Evolutionary conservation across 139 green algal species (phyloP), one percentile per base, ranked within the genome.

Genomic region (Nannochloris sp.): DNA sequence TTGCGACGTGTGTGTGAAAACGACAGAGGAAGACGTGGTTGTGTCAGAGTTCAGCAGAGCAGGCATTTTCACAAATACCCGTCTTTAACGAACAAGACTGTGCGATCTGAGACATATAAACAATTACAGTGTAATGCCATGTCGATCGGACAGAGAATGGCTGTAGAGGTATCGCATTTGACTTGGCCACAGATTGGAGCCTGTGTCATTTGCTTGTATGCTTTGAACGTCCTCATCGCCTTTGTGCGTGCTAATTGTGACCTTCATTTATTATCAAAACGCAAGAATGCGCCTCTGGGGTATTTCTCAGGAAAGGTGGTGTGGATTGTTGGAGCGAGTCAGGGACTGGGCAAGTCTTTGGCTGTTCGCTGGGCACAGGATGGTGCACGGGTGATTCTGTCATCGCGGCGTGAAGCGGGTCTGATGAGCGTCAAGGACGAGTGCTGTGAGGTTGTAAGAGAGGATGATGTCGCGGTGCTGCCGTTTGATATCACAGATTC

Each of bases 311-410:
- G 76, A 36, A 89, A 91, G 63, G 82, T 93, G 3, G 67, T 94
- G 2, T 94, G 87, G 87, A 81, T 92, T 26, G 89, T 87, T 4
- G 87, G 87, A 20, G 84, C 84, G 9, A 84, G 69, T 61, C 80
- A 90, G 74, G 87, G 87, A 5, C 62, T 95, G 23, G 87, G 87
- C 0, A 67, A 76, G 23, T 59, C 65, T 31, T 56, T 95, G 28
- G 79, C 84, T 1, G 67, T 60, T 8, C 76, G 83, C 31, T 82
- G 89, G 65, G 82, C 84, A 3, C 53, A 36, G 0, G 62, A 70
- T 5, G 84, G 83, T 2, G 81, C 86, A 0, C 65, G 50, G 46
- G 69, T 91, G 20, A 85, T 93, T 33, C 74, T 93, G 10, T 88
- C 83, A 20, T 77, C 85, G 1, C 69, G 86, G 13, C 82, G 73